Conservation (phyloP, 441 rosid genomes). For the Populus hybrid region DNA sequence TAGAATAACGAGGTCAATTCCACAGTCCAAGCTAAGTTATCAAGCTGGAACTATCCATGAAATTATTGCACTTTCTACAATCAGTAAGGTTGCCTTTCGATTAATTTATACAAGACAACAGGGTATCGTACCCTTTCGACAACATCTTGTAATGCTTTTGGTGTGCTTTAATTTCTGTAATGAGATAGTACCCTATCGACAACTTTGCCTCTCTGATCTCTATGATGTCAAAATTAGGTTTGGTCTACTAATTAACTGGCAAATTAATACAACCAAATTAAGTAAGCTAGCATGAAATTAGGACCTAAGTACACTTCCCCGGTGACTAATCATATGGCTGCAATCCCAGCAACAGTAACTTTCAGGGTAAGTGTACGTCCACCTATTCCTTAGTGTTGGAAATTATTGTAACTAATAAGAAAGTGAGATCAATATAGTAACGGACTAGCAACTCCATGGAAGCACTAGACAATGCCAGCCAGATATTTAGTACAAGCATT, state of each 20-base stretch:
- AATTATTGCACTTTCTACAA: not conserved
- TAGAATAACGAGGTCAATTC: conserved; percentile 11
- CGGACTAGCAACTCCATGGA: not conserved
- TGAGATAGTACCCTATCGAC: no score
- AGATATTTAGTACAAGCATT: not conserved
- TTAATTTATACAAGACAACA: not conserved
- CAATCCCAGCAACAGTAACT: not conserved
- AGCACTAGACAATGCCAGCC: conserved; percentile 14
- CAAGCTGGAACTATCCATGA: not conserved
- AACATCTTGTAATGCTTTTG: not conserved
- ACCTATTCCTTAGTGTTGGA: not conserved
- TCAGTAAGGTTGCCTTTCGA: not conserved
- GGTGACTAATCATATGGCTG: not conserved
- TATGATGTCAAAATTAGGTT: not conserved
- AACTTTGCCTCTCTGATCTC: not conserved
- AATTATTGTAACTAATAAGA: not conserved
- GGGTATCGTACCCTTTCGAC: not conserved
- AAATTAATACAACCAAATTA: not conserved
- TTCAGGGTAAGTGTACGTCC: not conserved
- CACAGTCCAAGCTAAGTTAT: not conserved
- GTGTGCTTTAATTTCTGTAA: not conserved
- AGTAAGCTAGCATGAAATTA: not conserved
- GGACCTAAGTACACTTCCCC: not conserved
- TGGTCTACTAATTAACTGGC: not conserved
- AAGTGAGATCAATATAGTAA: not conserved